Evolutionary conservation across 2,329 filamentous ascomycete genomes (phyloP), one percentile per base, ranked within the genome.

Genomic region (Calonectria montana): DNA sequence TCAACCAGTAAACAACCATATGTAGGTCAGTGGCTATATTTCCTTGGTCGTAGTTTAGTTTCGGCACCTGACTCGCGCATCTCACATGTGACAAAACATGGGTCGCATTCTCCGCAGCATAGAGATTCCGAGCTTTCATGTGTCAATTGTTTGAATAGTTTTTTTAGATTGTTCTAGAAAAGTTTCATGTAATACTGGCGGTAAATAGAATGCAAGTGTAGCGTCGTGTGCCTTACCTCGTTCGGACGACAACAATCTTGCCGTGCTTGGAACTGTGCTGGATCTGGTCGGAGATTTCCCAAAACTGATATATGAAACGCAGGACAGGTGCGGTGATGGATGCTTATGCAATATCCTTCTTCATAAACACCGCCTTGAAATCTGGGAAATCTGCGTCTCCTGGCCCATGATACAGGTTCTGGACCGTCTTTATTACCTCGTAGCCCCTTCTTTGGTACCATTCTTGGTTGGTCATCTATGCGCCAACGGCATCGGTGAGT

Each of bases 401-500:
- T 3, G 63, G 45, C 2, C 29, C 15, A 1, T 48, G 23, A 35
- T 78, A 78, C 13, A 73, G 73, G 64, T 74, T 62, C 37, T 65
- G 53, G 4, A 77, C 74, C 0, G 25, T 71, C 15, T 74, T 70
- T n/a, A 82, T 78, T 0, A 77, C n/a, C 3, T 70, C 43, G 8
- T 81, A 82, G 0, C 79, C 79, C 3, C 79, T 69, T 10, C 80
- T 67, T 10, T 74, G 73, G 45, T 82, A 82, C 80, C 80, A 82
- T 8, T 73, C 79, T 4, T 82, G 78, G 41, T 78, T 81, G 0
- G 79, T 70, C 23, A 72, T 74, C 80, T 82, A 16, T 10, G 6
- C 25, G 13, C 23, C 23, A 18, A 45, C 57, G 7, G 10, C 4
- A 10, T 8, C 13, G 16, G 21, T 59, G 23, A 39, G 53, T 25